Evolutionary conservation across 2,329 filamentous ascomycete genomes (phyloP), one percentile per base, ranked within the genome.

Genomic region (Talaromyces amestolkiae): DNA sequence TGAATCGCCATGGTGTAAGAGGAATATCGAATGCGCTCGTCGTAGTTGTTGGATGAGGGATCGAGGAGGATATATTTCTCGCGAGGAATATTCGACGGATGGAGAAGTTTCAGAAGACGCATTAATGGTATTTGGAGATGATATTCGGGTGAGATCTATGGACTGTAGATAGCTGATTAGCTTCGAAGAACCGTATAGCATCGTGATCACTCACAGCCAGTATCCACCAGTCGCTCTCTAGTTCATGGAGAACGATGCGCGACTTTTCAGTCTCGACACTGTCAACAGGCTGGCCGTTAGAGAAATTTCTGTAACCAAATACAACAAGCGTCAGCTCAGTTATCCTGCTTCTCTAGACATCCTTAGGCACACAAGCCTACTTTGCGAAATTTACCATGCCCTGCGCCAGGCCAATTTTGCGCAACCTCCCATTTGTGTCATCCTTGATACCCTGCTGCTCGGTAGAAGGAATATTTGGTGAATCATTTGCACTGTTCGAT

Each of bases 161-260:
- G 90, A 92, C 89, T 93, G 66, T 60, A 56, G 72, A 58, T 37
- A 59, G 39, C 64, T 67, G 65, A 63, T 66, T 61, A 58, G 65
- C 22, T 54, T 24, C 49, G 54, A 19, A 60, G 13, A 22, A 33
- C 17, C 8, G 58, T 43, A 19, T 37, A 27, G 11, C 31, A 9
- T 15, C 17, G 5, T 17, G 51, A 27, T 47, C 61, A 80, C 91
- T 74, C 82, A 96, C 93, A 68, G 92, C 93, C 67, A 98, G 81
- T 68, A 98, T 89, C 96, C 96, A 99, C 95, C 95, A 99, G 35
- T 91, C 91, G 17, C 86, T 82, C 77, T 99, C 94, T 69, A 99
- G 80, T 80, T 99, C 93, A 72, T 92, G 88, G 53, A 97, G 81
- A 39, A 98, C 84, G 39, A 97, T 89, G 37, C 93, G 87, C 59